Conservation (phyloP, 2,329 filamentous ascomycete species). For the Microdochium bolleyi region DNA sequence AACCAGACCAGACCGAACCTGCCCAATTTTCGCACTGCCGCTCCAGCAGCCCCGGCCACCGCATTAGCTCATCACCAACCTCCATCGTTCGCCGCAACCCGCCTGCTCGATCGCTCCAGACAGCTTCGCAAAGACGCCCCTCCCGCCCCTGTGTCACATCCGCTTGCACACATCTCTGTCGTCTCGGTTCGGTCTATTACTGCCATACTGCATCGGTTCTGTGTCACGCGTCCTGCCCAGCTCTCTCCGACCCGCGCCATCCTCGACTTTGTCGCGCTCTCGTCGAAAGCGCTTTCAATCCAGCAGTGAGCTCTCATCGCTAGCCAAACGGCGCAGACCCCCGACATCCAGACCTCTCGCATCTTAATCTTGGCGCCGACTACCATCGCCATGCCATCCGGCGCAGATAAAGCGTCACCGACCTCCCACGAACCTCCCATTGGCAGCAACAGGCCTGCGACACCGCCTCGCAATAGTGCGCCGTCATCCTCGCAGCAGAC, state of each 20-base stretch:
- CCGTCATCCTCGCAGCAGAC: conserved; percentile 39
- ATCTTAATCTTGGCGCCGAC: conserved; percentile 16
- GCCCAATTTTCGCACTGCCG: neutral
- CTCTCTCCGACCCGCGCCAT: too few species aligned
- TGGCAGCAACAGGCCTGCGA: conserved; percentile 7
- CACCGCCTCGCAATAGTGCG: conserved; percentile 5
- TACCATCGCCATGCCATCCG: conserved; percentile 9
- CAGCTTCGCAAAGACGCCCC: neutral
- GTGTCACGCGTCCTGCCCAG: too few species aligned
- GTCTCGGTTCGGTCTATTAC: too few species aligned
- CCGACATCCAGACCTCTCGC: neutral
- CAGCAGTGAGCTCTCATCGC: too few species aligned
- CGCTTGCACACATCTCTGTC: too few species aligned
- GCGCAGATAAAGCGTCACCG: conserved; percentile 11
- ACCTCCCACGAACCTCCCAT: conserved; percentile 19
- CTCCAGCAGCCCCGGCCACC: neutral
- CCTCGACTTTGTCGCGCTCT: too few species aligned
- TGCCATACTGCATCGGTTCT: too few species aligned
- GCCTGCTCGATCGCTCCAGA: neutral
- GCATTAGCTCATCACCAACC: neutral
- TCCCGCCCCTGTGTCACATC: too few species aligned
- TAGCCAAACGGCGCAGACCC: neutral
- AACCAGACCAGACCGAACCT: neutral
- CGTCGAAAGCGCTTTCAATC: too few species aligned
- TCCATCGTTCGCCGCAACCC: neutral